Conservation (phyloP, 2,329 filamentous ascomycete species). For the Diaporthe vexans region DNA sequence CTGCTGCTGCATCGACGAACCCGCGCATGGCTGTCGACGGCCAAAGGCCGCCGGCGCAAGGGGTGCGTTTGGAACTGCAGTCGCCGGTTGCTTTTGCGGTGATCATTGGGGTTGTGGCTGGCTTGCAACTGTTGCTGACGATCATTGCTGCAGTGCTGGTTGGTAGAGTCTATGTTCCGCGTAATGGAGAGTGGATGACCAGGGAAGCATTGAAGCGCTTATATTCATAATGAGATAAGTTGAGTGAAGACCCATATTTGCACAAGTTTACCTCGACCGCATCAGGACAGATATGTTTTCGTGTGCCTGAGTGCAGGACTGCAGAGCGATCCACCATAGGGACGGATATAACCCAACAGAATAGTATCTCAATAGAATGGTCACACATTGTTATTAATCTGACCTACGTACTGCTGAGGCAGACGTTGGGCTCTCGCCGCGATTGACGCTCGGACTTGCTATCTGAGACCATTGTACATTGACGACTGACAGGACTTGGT, state of each 20-base stretch:
- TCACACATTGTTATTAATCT: background rate
- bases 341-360: too few species aligned
- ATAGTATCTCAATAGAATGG: background rate
- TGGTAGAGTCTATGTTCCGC: background rate
- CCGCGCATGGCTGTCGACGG: constrained; percentile 3
- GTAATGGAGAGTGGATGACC: constrained; percentile 1
- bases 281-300: background rate
- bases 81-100: constrained; percentile 7
- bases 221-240: background rate
- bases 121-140: constrained; percentile 4
- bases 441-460: too few species aligned
- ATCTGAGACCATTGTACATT: background rate
- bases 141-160: background rate
- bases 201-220: background rate
- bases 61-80: constrained; percentile 9
- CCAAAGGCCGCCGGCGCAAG: background rate
- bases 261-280: background rate
- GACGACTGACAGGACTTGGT: background rate
- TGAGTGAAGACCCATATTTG: background rate
- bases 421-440: background rate
- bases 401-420: background rate
- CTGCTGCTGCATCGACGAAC: constrained; percentile 13
- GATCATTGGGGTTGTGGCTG: background rate
- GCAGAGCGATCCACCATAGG: background rate
- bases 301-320: background rate